Conservation (phyloP, 176 grass and related monocot species). For the Secale cereale region DNA sequence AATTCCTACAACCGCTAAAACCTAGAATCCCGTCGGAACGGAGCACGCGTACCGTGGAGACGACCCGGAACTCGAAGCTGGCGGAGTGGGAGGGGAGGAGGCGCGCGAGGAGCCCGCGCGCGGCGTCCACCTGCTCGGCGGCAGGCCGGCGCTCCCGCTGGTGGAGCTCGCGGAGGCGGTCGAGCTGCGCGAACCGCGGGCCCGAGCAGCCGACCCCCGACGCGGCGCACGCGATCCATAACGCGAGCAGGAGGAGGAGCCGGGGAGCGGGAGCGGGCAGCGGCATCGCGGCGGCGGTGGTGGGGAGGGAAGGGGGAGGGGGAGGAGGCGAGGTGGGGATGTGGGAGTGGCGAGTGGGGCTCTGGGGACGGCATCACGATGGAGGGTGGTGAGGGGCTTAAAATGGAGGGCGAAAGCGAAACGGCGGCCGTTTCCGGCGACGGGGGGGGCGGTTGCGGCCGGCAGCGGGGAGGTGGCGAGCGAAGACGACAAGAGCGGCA, state of each 20-base stretch:
- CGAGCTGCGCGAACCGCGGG: slow-evolving; percentile 36
- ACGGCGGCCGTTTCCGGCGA: slow-evolving; percentile 9
- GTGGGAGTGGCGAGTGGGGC: slow-evolving; percentile 10
- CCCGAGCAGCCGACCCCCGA: not conserved
- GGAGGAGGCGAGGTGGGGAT: not conserved
- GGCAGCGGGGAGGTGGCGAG: slow-evolving; percentile 2
- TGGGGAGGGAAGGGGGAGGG: not conserved
- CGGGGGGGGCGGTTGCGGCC: not conserved
- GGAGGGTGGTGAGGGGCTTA: not conserved
- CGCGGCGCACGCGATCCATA: slow-evolving; percentile 26
- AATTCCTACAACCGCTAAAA: not conserved
- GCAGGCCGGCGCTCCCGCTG: slow-evolving; percentile 30
- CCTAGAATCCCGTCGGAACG: not conserved
- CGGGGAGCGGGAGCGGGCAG: not conserved
- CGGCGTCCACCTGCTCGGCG: slow-evolving; percentile 47
- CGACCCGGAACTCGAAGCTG: slow-evolving; percentile 63
- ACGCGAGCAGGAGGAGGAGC: slow-evolving; percentile 5
- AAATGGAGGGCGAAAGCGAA: slow-evolving; percentile 35
- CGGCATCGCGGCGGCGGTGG: slow-evolving; percentile 3
- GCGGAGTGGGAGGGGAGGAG: slow-evolving; percentile 54
- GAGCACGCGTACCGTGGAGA: slow-evolving; percentile 44
- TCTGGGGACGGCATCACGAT: slow-evolving; percentile 20
- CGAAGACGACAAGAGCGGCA: slow-evolving; percentile 34
- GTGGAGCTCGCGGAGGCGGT: slow-evolving; percentile 51
- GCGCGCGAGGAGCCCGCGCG: slow-evolving; percentile 37